phyloP scores from a whole-genome alignment of 2,329 filamentous ascomycete species.

The Beauveria sp. region DNA sequence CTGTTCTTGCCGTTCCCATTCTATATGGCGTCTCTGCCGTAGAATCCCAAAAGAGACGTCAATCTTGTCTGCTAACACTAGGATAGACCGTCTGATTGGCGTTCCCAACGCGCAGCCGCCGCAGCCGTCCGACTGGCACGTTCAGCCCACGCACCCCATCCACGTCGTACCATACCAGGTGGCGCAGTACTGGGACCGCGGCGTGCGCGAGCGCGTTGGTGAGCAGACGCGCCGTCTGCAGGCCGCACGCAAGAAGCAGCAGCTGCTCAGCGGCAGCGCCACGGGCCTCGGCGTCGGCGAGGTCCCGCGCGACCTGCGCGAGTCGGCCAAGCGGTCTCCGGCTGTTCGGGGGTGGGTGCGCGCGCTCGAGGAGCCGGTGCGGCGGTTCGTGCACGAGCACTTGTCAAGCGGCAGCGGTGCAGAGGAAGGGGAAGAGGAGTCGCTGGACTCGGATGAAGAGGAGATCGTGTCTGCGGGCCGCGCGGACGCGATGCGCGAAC shows the following conservation, averaged over 20 bases:
- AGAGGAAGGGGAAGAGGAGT: background rate
- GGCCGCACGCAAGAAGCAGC: slow-evolving; percentile 39
- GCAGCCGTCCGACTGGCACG: slow-evolving; percentile 71
- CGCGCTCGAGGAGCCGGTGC: slow-evolving; percentile 76
- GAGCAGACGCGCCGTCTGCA: slow-evolving; percentile 34
- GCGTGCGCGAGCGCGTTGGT: slow-evolving; percentile 43
- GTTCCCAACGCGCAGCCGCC: slow-evolving; percentile 85
- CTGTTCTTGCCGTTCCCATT: background rate
- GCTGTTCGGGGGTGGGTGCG: slow-evolving; percentile 75
- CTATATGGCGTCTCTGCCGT: background rate
- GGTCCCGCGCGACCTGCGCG: slow-evolving; percentile 73
- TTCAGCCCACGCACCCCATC: slow-evolving; percentile 72
- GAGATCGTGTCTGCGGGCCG: slow-evolving; percentile 85
- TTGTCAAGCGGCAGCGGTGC: slow-evolving; percentile 22
- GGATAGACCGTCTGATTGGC: slow-evolving; percentile 69
- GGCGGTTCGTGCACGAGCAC: slow-evolving; percentile 56
- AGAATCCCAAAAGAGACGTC: background rate
- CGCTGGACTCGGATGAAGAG: slow-evolving; percentile 50
- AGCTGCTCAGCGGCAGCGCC: slow-evolving; percentile 32
- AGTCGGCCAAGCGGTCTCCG: slow-evolving; percentile 71
- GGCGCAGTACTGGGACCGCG: slow-evolving; percentile 72
- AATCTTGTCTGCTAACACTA: background rate
- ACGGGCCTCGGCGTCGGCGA: slow-evolving; percentile 41
- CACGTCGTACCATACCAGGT: slow-evolving; percentile 80
- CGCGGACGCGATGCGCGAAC: slow-evolving; percentile 50